Evolutionary conservation across 345 rosid species (phyloP), one percentile per base, ranked within the genome.

Genomic region (Noccaea caerulescens): DNA sequence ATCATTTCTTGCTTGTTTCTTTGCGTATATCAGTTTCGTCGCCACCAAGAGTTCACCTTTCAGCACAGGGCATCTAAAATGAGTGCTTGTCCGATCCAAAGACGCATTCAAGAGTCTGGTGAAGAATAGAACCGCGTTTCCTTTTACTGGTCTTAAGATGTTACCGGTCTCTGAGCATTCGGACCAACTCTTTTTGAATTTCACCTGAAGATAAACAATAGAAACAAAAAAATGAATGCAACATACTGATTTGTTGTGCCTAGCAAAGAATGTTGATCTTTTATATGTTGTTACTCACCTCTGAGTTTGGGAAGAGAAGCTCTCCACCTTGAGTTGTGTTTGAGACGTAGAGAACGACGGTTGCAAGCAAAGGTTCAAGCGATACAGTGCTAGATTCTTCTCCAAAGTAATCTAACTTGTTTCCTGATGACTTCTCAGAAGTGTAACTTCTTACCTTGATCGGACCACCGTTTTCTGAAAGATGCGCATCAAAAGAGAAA

Each of bases 61-160:
- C 7, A 68, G 82, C 58, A 94, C 85, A 5, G 99, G 96, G 78
- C 99, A 91, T 71, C 97, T 84, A 5, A 77, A 46, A 70, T 91
- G 95, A 63, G 77, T 71, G 84, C 97, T 91, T 23, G 84, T 78
- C 64, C 10, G 54, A 71, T 93, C 99, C 58, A 63, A 3, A 36
- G 81, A 62, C 45, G 73, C 76, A 54, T 88, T 82, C 7, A 79
- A 87, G 59, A 66, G 86, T 52, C 81, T 71, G 23, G 71, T 84
- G 90, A 93, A 93, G 76, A 91, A 86, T 76, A 94, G 52, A 58
- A 94, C 27, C 3, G 96, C 99, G 27, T 88, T 85, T 68, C 97
- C 97, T 84, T 85, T 89, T 0, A 75, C 58, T 3, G 97, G 96
- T 81, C 78, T 84, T 71, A 84, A 81, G 54, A 79, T 71, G 68